Evolutionary conservation across 179 eudicot species (phyloP).

Genomic region (Nepenthes alata): DNA sequence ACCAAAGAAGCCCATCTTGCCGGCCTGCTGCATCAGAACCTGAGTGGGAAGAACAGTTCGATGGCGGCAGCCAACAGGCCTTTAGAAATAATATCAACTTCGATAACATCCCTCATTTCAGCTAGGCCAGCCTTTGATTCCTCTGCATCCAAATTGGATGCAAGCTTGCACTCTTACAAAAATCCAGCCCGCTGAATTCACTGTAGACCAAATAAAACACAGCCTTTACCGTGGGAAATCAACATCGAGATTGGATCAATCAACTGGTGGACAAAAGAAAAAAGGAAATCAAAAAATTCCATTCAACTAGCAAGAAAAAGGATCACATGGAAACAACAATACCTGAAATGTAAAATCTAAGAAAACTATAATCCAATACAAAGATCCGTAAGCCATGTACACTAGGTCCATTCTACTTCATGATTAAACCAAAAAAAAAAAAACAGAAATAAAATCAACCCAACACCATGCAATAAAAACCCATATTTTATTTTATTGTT

Average conservation of each 20-base stretch:
- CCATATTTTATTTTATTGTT: too few relatives aligned
- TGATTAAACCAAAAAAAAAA: neutral
- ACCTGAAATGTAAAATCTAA: neutral
- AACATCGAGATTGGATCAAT: neutral
- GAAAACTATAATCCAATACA: neutral
- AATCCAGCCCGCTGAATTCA: neutral
- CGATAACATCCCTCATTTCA: constrained; percentile 84
- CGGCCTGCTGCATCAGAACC: constrained; percentile 69
- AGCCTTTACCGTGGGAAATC: neutral
- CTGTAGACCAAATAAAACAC: neutral
- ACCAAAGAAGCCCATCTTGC: constrained; percentile 97
- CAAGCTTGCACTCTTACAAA: neutral
- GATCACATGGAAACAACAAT: neutral
- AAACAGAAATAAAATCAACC: neutral
- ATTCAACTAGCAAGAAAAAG: neutral
- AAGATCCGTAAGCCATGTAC: neutral
- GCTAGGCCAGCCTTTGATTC: constrained; percentile 24
- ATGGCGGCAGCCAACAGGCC: constrained; percentile 82
- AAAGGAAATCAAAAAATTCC: neutral
- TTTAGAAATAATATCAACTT: constrained; percentile 71
- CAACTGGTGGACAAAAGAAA: neutral
- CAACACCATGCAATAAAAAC: neutral
- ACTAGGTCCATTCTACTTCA: neutral
- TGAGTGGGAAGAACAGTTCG: constrained; percentile 30
- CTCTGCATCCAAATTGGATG: constrained; percentile 39